These are phyloP conservation scores for Fonsecaea pugnacius DNA, from an alignment of 2,329 filamentous ascomycete genomes.

Conservation along the genomic window DNA sequence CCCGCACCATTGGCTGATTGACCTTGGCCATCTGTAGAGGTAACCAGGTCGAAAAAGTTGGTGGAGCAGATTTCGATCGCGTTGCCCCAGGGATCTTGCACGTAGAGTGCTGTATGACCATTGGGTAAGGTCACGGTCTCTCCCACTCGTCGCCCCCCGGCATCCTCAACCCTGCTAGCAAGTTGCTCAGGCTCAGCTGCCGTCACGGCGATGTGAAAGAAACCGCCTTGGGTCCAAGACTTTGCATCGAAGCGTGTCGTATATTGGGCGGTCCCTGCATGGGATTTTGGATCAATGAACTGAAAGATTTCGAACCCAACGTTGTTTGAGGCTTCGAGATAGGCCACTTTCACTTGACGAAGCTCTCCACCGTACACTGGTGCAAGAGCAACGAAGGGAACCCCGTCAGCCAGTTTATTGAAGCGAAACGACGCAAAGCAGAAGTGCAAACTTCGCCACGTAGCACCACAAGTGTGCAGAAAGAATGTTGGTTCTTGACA, in stretches of 20 bases:
- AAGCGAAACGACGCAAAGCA: too few relatives aligned
- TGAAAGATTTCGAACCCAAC: slow-evolving; percentile 21
- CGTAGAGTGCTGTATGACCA: slow-evolving; percentile 14
- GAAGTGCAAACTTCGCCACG: too few relatives aligned
- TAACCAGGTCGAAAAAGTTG: too few relatives aligned
- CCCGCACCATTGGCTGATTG: too few relatives aligned
- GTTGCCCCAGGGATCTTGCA: slow-evolving; percentile 24
- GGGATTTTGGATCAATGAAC: slow-evolving; percentile 20
- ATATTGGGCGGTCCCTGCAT: too few relatives aligned
- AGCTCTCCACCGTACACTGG: slow-evolving; percentile 7
- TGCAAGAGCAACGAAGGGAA: too few relatives aligned
- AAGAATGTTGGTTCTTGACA: too few relatives aligned
- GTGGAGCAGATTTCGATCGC: slow-evolving; percentile 14
- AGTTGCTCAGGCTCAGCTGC: not conserved
- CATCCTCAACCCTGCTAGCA: not conserved
- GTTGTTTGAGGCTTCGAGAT: slow-evolving; percentile 9
- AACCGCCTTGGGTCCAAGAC: slow-evolving; percentile 11
- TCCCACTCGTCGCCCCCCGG: slow-evolving; percentile 12
- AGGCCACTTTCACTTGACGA: slow-evolving; percentile 18
- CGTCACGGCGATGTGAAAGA: slow-evolving; percentile 24
- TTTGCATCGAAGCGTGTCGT: not conserved
- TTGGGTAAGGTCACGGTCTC: slow-evolving; percentile 8
- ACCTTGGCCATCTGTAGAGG: too few relatives aligned
- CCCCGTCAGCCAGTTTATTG: too few relatives aligned
- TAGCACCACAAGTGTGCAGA: too few relatives aligned